These are phyloP conservation scores for Coelastrella sp. DNA, from an alignment of 139 green algal species.

Conservation along the genomic window DNA sequence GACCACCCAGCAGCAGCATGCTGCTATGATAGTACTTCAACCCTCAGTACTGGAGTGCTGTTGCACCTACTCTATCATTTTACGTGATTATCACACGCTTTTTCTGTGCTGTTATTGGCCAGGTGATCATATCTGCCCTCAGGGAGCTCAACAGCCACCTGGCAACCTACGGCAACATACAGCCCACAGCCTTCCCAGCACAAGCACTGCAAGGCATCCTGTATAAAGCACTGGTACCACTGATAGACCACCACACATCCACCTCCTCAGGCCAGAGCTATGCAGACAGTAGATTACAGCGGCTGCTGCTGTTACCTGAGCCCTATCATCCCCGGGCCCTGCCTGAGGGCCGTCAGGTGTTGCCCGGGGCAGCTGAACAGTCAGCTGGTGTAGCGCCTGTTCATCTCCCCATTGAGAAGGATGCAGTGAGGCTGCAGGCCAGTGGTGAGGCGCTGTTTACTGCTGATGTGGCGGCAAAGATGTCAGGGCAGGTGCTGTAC, in stretches of 20 bases:
- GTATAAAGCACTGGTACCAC: conserved; percentile 23
- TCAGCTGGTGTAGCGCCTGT: conserved; percentile 6
- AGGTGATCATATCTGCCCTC: conserved; percentile 9
- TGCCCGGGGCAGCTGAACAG: background rate
- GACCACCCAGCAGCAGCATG: background rate
- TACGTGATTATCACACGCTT: too few species aligned
- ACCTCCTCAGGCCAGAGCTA: background rate
- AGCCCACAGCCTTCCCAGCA: background rate
- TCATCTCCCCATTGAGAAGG: conserved; percentile 35
- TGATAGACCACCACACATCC: background rate
- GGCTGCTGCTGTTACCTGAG: conserved; percentile 15
- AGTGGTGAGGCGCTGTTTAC: conserved; percentile 33
- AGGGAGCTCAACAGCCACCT: background rate
- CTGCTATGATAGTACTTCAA: too few species aligned
- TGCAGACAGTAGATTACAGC: conserved; percentile 8
- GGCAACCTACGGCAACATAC: background rate
- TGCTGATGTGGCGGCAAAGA: background rate
- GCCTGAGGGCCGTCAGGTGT: conserved; percentile 21
- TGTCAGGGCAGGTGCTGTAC: background rate
- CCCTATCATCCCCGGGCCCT: background rate
- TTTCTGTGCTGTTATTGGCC: background rate
- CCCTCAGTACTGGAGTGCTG: too few species aligned
- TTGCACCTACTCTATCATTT: too few species aligned
- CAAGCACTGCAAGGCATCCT: conserved; percentile 26
- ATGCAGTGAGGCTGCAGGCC: conserved; percentile 16